phyloP scores from a whole-genome alignment of 176 grass and related monocot species.

The Musa acuminata region DNA sequence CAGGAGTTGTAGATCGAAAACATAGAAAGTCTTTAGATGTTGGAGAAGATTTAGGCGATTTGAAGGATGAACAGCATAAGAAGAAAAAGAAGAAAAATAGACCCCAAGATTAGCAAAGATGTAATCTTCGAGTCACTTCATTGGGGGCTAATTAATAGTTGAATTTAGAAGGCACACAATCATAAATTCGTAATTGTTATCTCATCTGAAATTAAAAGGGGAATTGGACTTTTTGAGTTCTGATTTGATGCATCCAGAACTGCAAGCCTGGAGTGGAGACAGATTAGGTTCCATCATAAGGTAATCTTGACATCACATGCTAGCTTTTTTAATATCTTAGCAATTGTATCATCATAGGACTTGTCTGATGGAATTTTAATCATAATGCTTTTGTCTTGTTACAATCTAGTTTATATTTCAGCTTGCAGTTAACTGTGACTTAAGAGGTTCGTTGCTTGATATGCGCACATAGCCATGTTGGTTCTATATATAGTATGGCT shows the following conservation, averaged over 20 bases:
- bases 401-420: background rate
- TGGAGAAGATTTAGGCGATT: no score
- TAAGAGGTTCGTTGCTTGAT: background rate
- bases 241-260: background rate
- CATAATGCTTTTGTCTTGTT: background rate
- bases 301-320: background rate
- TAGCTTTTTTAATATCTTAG: no score
- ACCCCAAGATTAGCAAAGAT: background rate
- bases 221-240: background rate
- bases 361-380: background rate
- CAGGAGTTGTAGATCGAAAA: no score
- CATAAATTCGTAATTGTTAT: no score
- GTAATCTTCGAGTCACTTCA: no score
- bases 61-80: no score
- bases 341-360: no score
- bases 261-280: background rate
- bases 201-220: background rate
- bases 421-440: background rate
- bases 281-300: background rate
- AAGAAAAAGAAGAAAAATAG: background rate
- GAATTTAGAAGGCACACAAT: background rate
- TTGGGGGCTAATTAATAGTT: background rate
- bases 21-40: no score
- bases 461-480: background rate
- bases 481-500: background rate